phyloP scores from a whole-genome alignment of 148 eudicot genomes.

The Camellia lanceoleosa region DNA sequence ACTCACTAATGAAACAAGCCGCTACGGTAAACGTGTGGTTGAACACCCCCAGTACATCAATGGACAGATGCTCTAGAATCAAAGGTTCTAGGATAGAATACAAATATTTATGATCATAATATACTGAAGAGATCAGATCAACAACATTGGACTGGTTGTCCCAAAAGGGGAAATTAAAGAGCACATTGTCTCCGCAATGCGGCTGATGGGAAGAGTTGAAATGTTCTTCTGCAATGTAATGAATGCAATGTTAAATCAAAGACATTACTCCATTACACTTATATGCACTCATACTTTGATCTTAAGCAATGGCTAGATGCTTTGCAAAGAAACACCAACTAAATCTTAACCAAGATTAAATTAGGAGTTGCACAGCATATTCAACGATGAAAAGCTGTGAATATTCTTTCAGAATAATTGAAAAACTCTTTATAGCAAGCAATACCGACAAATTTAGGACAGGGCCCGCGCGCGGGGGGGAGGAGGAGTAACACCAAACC shows the following conservation, averaged over 20 bases:
- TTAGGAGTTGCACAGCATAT: neutral
- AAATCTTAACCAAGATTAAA: neutral
- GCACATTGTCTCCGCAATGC: too few relatives aligned
- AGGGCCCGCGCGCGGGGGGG: too few relatives aligned
- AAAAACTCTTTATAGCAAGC: neutral
- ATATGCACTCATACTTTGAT: neutral
- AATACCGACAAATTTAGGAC: neutral
- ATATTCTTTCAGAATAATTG: neutral
- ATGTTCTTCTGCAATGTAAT: too few relatives aligned
- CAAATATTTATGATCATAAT: too few relatives aligned
- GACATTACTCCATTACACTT: neutral
- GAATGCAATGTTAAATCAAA: too few relatives aligned
- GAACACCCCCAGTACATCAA: too few relatives aligned
- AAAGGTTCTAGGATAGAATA: neutral
- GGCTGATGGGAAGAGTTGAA: too few relatives aligned
- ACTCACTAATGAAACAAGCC: neutral
- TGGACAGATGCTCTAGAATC: too few relatives aligned
- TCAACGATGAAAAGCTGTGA: neutral
- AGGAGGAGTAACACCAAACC: neutral
- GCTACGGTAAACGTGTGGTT: neutral
- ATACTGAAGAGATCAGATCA: too few relatives aligned
- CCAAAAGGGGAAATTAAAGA: too few relatives aligned
- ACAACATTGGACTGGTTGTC: too few relatives aligned
- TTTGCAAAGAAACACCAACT: neutral
- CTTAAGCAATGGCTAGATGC: neutral